A percentile compares a stretch with the other conserved stretches of the same genome.
phyloP scores from a whole-genome alignment of 108 stramenopile species.

The Cyclostephanos tholiformis region DNA sequence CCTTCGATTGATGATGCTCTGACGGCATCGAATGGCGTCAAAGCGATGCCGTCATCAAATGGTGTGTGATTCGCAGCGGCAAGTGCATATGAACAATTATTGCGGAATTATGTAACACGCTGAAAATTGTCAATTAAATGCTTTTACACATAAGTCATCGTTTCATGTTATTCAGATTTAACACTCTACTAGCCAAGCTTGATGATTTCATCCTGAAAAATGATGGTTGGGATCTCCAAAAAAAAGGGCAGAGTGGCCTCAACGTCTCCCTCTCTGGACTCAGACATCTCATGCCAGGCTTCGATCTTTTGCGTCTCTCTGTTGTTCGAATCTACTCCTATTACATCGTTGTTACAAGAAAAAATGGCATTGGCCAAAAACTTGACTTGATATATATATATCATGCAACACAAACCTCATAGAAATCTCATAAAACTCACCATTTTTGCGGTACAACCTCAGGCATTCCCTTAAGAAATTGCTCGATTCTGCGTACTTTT shows the following conservation, averaged over 20 bases:
- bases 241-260: constrained; percentile 31
- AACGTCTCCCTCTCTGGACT: constrained; percentile 32
- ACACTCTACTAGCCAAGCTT: not conserved
- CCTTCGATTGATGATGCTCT: no score
- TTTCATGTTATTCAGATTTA: not conserved
- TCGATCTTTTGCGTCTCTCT: constrained; percentile 38
- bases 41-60: no score
- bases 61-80: no score
- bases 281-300: constrained; percentile 36
- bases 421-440: no score
- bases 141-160: not conserved
- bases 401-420: not conserved
- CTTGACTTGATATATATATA: not conserved
- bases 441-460: constrained; percentile 39
- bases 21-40: no score
- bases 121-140: not conserved
- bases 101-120: no score
- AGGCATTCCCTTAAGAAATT: constrained; percentile 47
- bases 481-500: constrained; percentile 29
- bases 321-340: constrained; percentile 32
- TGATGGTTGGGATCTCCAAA: constrained; percentile 39
- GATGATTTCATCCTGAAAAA: constrained; percentile 14
- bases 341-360: not conserved
- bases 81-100: no score
- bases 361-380: not conserved